A percentile compares a stretch with the other conserved stretches of the same genome.
Conservation (phyloP, 257 asterid species). For the Gentiana straminea region DNA sequence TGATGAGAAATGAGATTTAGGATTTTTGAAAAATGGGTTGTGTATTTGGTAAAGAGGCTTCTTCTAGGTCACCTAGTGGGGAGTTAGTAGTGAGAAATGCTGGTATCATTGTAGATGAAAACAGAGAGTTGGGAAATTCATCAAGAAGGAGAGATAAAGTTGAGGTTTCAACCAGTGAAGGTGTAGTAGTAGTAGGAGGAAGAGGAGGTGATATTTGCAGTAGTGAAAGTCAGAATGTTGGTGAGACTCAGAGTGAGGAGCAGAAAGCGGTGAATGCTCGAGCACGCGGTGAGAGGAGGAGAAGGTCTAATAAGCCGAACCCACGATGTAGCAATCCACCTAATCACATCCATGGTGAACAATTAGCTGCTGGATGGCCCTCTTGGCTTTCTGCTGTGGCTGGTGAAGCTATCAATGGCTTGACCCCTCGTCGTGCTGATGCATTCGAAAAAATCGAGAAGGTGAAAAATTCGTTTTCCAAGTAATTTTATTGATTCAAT, state of each 20-base stretch:
- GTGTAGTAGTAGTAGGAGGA: slow-evolving; percentile 3
- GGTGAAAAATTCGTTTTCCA: slow-evolving; percentile 28
- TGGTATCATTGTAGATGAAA: slow-evolving; percentile 18
- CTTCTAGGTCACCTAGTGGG: slow-evolving; percentile 41
- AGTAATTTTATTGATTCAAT: not conserved
- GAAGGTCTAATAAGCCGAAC: slow-evolving; percentile 68
- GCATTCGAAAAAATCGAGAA: slow-evolving; percentile 72
- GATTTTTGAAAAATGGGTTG: slow-evolving; percentile 75
- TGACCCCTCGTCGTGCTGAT: slow-evolving; percentile 87
- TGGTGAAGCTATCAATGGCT: slow-evolving; percentile 81
- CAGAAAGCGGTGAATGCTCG: slow-evolving; percentile 29
- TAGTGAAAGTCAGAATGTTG: slow-evolving; percentile 35
- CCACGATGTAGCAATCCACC: slow-evolving; percentile 80
- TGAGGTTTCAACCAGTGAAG: slow-evolving; percentile 31
- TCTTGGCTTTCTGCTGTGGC: slow-evolving; percentile 84
- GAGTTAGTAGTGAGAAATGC: slow-evolving; percentile 34
- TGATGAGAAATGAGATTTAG: slow-evolving; percentile 63
- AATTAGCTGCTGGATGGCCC: slow-evolving; percentile 95
- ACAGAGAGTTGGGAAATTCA: slow-evolving; percentile 35
- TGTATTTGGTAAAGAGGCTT: slow-evolving; percentile 70
- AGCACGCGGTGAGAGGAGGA: slow-evolving; percentile 55
- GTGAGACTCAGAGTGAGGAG: slow-evolving; percentile 37
- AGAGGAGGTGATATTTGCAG: slow-evolving; percentile 26
- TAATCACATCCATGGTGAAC: slow-evolving; percentile 71
- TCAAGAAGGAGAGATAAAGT: slow-evolving; percentile 62